A percentile compares a stretch with the other conserved stretches of the same genome.
phyloP scores from a whole-genome alignment of 2,329 filamentous ascomycete species.

The Aspergillus phoenicis region DNA sequence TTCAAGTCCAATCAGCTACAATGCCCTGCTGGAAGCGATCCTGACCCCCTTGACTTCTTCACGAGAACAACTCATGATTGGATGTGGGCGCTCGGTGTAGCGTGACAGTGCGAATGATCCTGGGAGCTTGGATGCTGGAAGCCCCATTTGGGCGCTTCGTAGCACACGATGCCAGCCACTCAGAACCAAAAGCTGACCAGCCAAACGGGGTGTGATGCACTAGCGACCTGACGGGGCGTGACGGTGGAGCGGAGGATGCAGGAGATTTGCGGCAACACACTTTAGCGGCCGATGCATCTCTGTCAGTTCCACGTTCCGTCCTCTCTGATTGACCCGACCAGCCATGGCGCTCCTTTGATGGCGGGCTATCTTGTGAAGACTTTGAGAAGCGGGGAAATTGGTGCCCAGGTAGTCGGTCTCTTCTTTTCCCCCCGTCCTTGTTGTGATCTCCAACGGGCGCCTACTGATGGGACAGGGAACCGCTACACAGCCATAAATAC shows the following conservation, averaged over 20 bases:
- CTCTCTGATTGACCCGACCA: slow-evolving; percentile 17
- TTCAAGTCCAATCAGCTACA: slow-evolving; percentile 17
- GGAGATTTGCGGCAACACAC: slow-evolving; percentile 24
- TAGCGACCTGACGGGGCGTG: slow-evolving; percentile 20
- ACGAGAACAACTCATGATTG: slow-evolving; percentile 19
- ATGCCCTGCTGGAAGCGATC: background rate
- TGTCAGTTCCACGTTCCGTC: slow-evolving; percentile 8
- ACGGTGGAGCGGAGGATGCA: slow-evolving; percentile 23
- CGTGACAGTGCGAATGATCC: background rate
- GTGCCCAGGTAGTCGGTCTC: background rate
- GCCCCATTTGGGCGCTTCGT: slow-evolving; percentile 20
- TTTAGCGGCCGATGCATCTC: slow-evolving; percentile 23
- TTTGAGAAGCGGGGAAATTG: slow-evolving; percentile 11
- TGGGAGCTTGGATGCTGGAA: slow-evolving; percentile 4
- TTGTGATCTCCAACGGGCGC: background rate
- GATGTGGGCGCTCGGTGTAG: background rate
- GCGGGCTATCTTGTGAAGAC: slow-evolving; percentile 15
- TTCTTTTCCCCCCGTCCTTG: background rate
- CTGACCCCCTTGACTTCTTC: slow-evolving; percentile 22
- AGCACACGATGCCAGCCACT: background rate
- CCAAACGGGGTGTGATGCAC: slow-evolving; percentile 10
- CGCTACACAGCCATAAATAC: background rate
- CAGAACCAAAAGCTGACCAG: slow-evolving; percentile 11
- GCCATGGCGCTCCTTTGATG: background rate
- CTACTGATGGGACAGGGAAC: slow-evolving; percentile 1